Evolutionary conservation across 225 moss, liverwort and hornwort species (phyloP).

Genomic region (Bryoerythrophyllum caledonicum): DNA sequence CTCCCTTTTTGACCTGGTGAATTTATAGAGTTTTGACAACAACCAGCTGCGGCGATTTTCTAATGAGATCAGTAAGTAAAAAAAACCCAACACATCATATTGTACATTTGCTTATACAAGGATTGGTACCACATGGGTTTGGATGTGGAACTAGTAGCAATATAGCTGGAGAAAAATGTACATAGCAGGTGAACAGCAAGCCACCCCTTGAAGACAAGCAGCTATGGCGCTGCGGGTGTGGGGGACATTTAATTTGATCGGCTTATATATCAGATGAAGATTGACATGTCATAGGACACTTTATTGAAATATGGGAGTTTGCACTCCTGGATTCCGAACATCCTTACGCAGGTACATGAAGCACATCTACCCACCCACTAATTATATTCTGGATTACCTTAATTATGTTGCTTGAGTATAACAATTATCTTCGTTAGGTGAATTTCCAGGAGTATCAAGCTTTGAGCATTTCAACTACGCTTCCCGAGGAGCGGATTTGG

Average conservation of each 20-base stretch:
- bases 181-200: conserved; percentile 1
- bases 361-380: neutral
- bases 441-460: neutral
- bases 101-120: conserved; percentile 36
- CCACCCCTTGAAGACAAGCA: neutral
- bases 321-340: neutral
- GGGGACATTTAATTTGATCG: conserved; percentile 11
- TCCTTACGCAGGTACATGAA: neutral
- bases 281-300: neutral
- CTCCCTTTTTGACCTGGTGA: conserved; percentile 32
- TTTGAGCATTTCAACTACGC: conserved; percentile 19
- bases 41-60: conserved; percentile 28
- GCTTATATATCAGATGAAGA: conserved; percentile 11
- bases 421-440: neutral
- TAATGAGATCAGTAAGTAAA: neutral
- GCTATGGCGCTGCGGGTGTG: neutral
- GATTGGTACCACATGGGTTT: conserved; percentile 20
- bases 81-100: neutral
- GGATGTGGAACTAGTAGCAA: neutral
- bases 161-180: neutral
- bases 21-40: conserved; percentile 11
- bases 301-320: neutral
- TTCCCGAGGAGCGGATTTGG: conserved; percentile 12
- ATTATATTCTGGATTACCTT: neutral
- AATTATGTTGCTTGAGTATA: neutral